phyloP scores from a whole-genome alignment of 2,329 filamentous ascomycete genomes.

The Aspergillus thermomutatus region DNA sequence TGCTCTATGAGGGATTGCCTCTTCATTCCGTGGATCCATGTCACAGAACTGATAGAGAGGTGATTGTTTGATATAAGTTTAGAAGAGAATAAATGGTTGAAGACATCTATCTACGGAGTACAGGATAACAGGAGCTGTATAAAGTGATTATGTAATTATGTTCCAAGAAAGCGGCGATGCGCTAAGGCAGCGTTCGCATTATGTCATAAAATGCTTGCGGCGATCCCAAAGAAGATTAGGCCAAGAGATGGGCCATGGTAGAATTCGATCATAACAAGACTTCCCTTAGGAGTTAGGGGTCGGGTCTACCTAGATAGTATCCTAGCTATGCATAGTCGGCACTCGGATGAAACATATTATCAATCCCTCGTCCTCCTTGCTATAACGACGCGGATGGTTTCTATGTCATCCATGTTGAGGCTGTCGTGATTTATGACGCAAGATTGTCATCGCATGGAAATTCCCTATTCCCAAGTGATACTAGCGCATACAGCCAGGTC shows the following conservation, averaged over 20 bases:
- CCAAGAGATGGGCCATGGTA: not conserved
- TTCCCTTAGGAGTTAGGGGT: too few species aligned
- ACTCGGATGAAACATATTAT: too few species aligned
- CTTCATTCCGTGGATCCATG: not conserved
- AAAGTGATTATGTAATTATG: not conserved
- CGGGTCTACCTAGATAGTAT: too few species aligned
- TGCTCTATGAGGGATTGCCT: not conserved
- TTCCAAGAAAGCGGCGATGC: slow-evolving; percentile 5
- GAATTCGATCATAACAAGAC: not conserved
- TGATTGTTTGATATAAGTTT: not conserved
- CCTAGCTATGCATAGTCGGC: too few species aligned
- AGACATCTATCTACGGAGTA: not conserved
- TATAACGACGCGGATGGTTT: not conserved
- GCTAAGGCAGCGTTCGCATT: slow-evolving; percentile 17
- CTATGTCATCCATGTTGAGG: not conserved
- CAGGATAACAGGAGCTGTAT: not conserved
- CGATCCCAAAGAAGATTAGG: slow-evolving; percentile 8
- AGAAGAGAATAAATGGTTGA: not conserved
- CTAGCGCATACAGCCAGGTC: not conserved
- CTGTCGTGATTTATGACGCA: not conserved
- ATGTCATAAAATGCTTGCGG: slow-evolving; percentile 22
- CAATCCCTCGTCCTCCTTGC: too few species aligned
- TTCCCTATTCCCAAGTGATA: not conserved
- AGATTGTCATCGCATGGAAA: not conserved
- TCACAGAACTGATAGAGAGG: not conserved